Conservation (phyloP, 768 basidiomycete species). For the Russula dissimulans region DNA sequence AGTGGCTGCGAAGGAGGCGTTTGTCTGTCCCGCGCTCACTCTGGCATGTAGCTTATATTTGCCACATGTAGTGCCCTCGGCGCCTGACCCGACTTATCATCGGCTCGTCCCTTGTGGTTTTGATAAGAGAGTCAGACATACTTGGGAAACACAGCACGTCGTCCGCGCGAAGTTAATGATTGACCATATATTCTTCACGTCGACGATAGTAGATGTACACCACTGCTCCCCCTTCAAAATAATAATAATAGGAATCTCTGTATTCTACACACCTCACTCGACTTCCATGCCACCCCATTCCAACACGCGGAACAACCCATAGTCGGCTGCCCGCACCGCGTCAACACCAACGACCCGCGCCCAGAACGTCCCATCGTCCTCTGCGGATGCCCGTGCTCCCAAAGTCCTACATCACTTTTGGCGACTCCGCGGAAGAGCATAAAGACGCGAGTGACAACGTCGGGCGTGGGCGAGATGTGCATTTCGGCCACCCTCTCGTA, state of each 20-base stretch:
- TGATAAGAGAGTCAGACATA: too few relatives aligned
- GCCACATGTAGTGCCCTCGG: too few relatives aligned
- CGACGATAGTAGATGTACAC: too few relatives aligned
- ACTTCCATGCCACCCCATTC: constrained; percentile 34
- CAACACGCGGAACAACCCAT: constrained; percentile 30
- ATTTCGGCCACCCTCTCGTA: constrained; percentile 35
- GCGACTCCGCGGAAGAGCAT: constrained; percentile 38
- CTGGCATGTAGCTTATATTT: too few relatives aligned
- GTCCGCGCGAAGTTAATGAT: too few relatives aligned
- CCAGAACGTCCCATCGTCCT: constrained; percentile 26
- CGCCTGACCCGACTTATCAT: too few relatives aligned
- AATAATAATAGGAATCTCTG: too few relatives aligned
- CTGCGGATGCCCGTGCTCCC: constrained; percentile 22
- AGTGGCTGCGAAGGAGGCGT: neutral
- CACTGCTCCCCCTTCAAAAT: too few relatives aligned
- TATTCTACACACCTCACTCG: too few relatives aligned
- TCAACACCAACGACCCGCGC: constrained; percentile 30
- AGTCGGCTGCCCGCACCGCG: constrained; percentile 22
- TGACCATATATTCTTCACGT: too few relatives aligned
- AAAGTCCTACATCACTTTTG: constrained; percentile 20
- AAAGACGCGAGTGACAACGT: constrained; percentile 37
- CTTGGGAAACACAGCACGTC: neutral
- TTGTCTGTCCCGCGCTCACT: too few relatives aligned
- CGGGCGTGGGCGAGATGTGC: constrained; percentile 32
- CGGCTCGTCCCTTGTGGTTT: too few relatives aligned